These are phyloP conservation scores for Penicillium alfredii DNA, from an alignment of 495 filamentous ascomycete genomes.

Conservation along the genomic window DNA sequence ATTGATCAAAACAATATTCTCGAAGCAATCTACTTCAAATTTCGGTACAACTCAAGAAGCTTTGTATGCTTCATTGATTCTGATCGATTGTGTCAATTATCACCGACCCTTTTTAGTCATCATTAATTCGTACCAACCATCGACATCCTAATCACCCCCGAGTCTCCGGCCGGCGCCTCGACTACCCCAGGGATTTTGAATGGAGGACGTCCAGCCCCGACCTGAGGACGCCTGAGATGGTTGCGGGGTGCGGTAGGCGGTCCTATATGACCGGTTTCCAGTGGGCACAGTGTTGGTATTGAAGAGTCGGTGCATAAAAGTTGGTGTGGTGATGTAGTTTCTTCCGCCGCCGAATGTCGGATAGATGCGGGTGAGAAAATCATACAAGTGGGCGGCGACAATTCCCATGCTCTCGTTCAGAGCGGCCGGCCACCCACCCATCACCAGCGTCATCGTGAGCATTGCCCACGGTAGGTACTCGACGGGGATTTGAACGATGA, in stretches of 20 bases:
- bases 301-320: constrained; percentile 58
- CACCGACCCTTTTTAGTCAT: no score
- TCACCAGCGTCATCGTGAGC: constrained; percentile 62
- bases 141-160: constrained; percentile 48
- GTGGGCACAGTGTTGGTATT: constrained; percentile 29
- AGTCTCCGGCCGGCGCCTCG: constrained; percentile 65
- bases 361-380: constrained; percentile 78
- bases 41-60: no score
- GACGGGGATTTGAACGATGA: constrained; percentile 69
- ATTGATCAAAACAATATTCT: no score
- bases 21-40: no score
- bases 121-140: no score
- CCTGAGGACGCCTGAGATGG: constrained; percentile 22
- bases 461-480: constrained; percentile 72
- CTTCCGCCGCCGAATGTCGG: constrained; percentile 74
- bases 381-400: constrained; percentile 74
- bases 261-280: constrained; percentile 53
- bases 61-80: background rate
- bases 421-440: constrained; percentile 39
- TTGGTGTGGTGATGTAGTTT: constrained; percentile 65
- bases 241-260: constrained; percentile 35
- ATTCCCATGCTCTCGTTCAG: constrained; percentile 61
- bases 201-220: constrained; percentile 29
- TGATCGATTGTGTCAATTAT: background rate
- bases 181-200: constrained; percentile 52